Evolutionary conservation across 495 filamentous ascomycete species (phyloP), one percentile per base, ranked within the genome.

Genomic region (Penicillium malachiteum): DNA sequence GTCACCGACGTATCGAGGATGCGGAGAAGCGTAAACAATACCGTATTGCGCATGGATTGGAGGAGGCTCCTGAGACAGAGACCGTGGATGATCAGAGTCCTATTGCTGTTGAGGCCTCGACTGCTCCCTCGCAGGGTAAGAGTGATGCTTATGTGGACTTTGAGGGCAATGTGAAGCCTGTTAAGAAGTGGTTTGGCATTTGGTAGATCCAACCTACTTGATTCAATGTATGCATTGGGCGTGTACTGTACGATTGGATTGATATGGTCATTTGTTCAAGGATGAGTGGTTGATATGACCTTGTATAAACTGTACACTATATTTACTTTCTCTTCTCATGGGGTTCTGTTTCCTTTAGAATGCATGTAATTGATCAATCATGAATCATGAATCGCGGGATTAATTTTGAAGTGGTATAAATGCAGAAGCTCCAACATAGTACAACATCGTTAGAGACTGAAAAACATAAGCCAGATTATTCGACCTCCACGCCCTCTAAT

Each of bases 41-140:
- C 70, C 84, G 89, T 45, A 82, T 87, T 74, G 90, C 89, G 49
- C 90, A 96, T 80, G 91, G 90, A 8, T 30, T 93, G 63, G 85
- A 87, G 59, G 79, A 84, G 45, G 43, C 55, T 16, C 52, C 60
- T 49, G 69, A 67, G 38, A 64, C 67, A 26, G 55, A 64, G 32
- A 42, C 41, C 13, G 47, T 9, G 51, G 56, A 53, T 32, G 61
- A 55, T 16, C 50, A 57, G 65, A 56, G 49, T 50, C 50, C 52
- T 44, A 58, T 56, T 59, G 66, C 38, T 26, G 57, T 30, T 37
- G 58, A 37, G 41, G 65, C 64, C 18, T 16, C n/a, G 38, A 73
- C 70, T 61, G 63, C 68, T 48, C 60, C 71, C 55, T 39, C 42
- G 42, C 44, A 14, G 6, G 52, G 12, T 4, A 26, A 26, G 44